Percentiles rank a stretch among this genome's conserved stretches.
Conservation (phyloP, 768 basidiomycete species). For the Mycena rosella region DNA sequence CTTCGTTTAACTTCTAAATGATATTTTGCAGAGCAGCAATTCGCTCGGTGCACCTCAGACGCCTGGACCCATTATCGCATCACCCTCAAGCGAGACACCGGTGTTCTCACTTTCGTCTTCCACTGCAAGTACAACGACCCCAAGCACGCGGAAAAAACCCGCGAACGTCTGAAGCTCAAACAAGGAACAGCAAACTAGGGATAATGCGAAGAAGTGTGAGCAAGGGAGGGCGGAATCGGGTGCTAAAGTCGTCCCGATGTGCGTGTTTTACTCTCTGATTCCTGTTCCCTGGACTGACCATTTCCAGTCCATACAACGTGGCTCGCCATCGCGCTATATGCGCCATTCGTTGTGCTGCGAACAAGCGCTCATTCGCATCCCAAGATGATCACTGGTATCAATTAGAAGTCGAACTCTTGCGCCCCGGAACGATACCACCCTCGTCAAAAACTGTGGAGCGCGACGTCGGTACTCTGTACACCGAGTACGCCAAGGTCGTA, state of each 20-base stretch:
- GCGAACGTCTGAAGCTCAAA: conserved; percentile 11
- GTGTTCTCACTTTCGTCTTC: conserved; percentile 6
- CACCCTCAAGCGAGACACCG: conserved; percentile 5
- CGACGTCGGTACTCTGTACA: no score
- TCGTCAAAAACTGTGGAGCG: no score
- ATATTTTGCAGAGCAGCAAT: conserved; percentile 15
- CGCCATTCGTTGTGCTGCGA: no score
- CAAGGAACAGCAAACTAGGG: conserved; percentile 14
- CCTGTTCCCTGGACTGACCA: no score
- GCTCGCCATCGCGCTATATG: conserved; percentile 33
- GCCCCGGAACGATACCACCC: no score
- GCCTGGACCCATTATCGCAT: conserved; percentile 18
- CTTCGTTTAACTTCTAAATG: neutral
- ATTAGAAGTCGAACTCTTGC: conserved; percentile 35
- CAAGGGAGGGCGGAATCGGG: no score
- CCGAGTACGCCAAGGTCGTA: no score
- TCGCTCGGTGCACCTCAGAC: neutral
- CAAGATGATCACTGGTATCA: conserved; percentile 35
- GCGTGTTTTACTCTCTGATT: conserved; percentile 4
- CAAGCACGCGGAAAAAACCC: no score
- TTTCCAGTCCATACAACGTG: conserved; percentile 26
- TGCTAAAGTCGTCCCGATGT: neutral
- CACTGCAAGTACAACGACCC: conserved; percentile 2
- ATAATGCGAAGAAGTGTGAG: no score
- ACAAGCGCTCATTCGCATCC: conserved; percentile 35